Percentiles rank a stretch among this genome's conserved stretches.
These are phyloP conservation scores for Lepiota venenata DNA, from an alignment of 768 basidiomycete species.

Conservation along the genomic window DNA sequence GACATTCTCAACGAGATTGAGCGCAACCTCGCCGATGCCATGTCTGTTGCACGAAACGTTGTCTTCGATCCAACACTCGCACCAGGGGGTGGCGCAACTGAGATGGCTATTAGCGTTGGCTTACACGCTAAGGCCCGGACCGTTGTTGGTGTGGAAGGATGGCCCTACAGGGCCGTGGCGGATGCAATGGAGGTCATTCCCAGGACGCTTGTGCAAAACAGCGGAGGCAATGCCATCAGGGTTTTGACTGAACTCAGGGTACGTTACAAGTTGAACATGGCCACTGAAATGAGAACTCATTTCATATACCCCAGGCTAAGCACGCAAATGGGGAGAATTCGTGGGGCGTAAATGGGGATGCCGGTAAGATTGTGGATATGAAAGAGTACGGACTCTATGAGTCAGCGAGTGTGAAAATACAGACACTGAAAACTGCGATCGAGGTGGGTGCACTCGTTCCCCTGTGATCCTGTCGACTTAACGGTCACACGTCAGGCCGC, in stretches of 20 bases:
- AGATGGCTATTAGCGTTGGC: slow-evolving; percentile 95
- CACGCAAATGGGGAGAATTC: slow-evolving; percentile 89
- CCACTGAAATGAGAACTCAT: no score
- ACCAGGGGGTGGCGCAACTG: slow-evolving; percentile 95
- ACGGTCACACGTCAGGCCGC: slow-evolving; percentile 52
- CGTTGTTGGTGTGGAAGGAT: slow-evolving; percentile 85
- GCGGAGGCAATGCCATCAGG: slow-evolving; percentile 92
- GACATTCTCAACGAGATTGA: slow-evolving; percentile 99
- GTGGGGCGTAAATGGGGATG: slow-evolving; percentile 96
- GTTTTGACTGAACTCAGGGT: slow-evolving; percentile 92
- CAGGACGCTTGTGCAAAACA: slow-evolving; percentile 90
- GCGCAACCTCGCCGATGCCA: slow-evolving; percentile 95
- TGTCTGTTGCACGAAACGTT: slow-evolving; percentile 95
- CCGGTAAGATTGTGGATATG: slow-evolving; percentile 96
- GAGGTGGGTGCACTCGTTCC: slow-evolving; percentile 50
- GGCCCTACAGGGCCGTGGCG: slow-evolving; percentile 88
- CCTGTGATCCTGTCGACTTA: background rate
- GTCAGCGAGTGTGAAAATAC: slow-evolving; percentile 96
- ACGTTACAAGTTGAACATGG: slow-evolving; percentile 21
- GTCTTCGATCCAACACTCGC: slow-evolving; percentile 94
- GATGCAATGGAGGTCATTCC: slow-evolving; percentile 99
- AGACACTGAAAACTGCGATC: slow-evolving; percentile 95
- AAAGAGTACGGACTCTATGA: slow-evolving; percentile 91
- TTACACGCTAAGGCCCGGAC: slow-evolving; percentile 76
- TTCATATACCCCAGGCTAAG: slow-evolving; percentile 62